Evolutionary conservation across 345 rosid species (phyloP).

Genomic region (Brassica cretica): DNA sequence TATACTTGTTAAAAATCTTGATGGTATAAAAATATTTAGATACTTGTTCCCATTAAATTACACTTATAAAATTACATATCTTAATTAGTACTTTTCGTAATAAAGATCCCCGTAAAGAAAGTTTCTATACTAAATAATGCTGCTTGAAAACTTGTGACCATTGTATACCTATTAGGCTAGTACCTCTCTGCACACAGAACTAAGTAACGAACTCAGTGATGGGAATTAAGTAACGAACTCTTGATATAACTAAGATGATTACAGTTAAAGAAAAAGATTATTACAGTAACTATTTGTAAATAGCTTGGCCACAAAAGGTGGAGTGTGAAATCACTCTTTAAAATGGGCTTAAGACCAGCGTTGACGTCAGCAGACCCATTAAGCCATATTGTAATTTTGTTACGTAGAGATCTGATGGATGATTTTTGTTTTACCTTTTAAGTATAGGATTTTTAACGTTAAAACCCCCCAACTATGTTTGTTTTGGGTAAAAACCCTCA

Average conservation of each 20-base stretch:
- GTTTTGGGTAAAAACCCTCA: too few relatives aligned
- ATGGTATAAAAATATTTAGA: neutral
- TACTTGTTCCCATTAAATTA: neutral
- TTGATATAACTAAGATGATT: neutral
- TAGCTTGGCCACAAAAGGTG: neutral
- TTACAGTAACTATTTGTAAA: neutral
- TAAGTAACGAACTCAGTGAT: neutral
- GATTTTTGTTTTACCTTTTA: neutral
- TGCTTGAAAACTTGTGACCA: neutral
- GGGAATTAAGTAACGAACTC: neutral
- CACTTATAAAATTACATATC: neutral
- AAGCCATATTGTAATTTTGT: neutral
- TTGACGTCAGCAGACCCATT: neutral
- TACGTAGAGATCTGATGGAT: neutral
- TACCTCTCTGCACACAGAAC: neutral
- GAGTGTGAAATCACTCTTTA: neutral
- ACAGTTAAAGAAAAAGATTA: neutral
- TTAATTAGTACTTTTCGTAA: neutral
- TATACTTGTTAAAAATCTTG: neutral
- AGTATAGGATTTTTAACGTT: neutral
- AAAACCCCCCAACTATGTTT: too few relatives aligned
- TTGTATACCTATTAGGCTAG: neutral
- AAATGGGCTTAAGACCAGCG: neutral
- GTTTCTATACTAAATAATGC: neutral
- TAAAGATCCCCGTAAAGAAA: neutral